Conservation (phyloP, 768 basidiomycete species). For the Saitozyma sp. region DNA sequence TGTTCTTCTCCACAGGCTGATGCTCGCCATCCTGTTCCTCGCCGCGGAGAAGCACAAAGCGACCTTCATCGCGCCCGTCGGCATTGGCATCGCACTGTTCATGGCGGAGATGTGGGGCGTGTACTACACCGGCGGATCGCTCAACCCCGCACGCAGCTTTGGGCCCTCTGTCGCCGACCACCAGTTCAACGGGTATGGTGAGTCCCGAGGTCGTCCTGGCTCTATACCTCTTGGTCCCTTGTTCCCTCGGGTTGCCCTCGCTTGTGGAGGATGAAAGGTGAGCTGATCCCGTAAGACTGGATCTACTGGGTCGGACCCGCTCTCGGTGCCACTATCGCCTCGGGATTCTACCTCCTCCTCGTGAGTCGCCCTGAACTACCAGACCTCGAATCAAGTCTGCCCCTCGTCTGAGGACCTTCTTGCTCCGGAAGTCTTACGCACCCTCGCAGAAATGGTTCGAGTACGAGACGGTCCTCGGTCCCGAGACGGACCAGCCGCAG, state of each 20-base stretch:
- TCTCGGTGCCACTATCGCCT: constrained; percentile 45
- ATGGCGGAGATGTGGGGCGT: constrained; percentile 51
- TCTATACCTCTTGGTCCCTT: background rate
- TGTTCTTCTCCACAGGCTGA: background rate
- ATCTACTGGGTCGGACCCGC: constrained; percentile 50
- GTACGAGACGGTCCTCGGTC: background rate
- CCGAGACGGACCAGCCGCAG: background rate
- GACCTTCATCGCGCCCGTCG: constrained; percentile 56
- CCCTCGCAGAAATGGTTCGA: constrained; percentile 13
- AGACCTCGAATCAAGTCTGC: no score
- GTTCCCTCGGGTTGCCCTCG: no score
- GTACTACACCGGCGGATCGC: constrained; percentile 51
- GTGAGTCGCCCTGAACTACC: no score
- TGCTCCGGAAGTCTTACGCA: no score
- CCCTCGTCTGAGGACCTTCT: no score
- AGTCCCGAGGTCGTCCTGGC: background rate
- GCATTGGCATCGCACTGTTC: constrained; percentile 53
- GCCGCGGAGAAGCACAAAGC: constrained; percentile 54
- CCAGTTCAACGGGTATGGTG: constrained; percentile 8
- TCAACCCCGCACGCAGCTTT: constrained; percentile 50
- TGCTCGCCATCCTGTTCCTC: constrained; percentile 35
- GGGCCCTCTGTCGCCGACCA: constrained; percentile 43
- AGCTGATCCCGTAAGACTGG: constrained; percentile 28
- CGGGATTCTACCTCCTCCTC: constrained; percentile 51
- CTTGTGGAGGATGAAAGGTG: no score